These are phyloP conservation scores for Colletotrichum sojae DNA, from an alignment of 2,329 filamentous ascomycete genomes.

Conservation along the genomic window DNA sequence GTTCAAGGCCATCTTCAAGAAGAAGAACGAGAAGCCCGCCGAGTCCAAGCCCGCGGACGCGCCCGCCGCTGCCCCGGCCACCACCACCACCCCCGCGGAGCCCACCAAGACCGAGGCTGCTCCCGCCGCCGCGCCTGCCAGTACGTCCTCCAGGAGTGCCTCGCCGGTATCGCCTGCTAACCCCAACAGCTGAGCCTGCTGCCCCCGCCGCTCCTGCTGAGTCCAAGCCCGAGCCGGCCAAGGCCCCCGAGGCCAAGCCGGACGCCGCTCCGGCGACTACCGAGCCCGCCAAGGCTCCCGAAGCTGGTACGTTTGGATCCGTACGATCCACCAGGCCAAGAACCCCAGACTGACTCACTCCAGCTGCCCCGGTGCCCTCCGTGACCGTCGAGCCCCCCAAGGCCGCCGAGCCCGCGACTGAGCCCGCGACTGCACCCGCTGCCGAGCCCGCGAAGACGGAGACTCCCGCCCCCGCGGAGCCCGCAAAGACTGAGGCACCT, in stretches of 20 bases:
- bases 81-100: slow-evolving; percentile 47
- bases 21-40: slow-evolving; percentile 52
- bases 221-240: slow-evolving; percentile 38
- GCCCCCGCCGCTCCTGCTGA: slow-evolving; percentile 30
- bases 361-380: slow-evolving; percentile 38
- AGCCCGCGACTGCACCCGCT: slow-evolving; percentile 45
- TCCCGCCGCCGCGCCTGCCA: slow-evolving; percentile 35
- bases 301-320: slow-evolving; percentile 27
- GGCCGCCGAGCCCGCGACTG: slow-evolving; percentile 34
- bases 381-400: slow-evolving; percentile 47
- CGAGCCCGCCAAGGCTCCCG: slow-evolving; percentile 41
- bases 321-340: not conserved
- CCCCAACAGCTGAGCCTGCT: slow-evolving; percentile 35
- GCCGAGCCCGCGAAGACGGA: slow-evolving; percentile 44
- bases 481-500: slow-evolving; percentile 41
- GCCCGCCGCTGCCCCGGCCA: slow-evolving; percentile 46
- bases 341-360: slow-evolving; percentile 6
- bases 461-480: slow-evolving; percentile 40
- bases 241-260: slow-evolving; percentile 36
- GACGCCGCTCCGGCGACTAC: slow-evolving; percentile 34
- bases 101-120: slow-evolving; percentile 46
- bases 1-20: slow-evolving; percentile 68
- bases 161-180: not conserved
- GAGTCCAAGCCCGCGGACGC: slow-evolving; percentile 47
- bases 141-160: slow-evolving; percentile 14